Evolutionary conservation across 805 yeast species (phyloP), one percentile per base, ranked within the genome.

Genomic region (Candida broadrunensis): DNA sequence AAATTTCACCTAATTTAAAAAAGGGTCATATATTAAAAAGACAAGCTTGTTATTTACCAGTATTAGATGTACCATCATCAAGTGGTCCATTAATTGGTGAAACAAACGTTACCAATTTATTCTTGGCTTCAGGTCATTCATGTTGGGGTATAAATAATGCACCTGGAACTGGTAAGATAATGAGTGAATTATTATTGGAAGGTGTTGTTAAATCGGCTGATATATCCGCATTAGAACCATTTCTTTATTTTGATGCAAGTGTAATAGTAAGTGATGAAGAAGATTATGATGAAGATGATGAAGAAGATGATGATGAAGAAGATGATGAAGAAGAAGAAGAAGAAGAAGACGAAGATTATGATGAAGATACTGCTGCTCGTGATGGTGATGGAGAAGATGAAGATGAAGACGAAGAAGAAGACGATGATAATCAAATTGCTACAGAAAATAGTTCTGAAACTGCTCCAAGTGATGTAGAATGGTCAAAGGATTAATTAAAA

Each of bases 91-190:
- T 93, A 39, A 83, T 91, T 51, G 99, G 99, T 35, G 91, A 87
- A 52, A 91, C 98, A 0, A 89, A 89, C 54, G 95, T 90, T 6
- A 79, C 77, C 17, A 81, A 83, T 45, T 67, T 91, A 45, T 85
- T 70, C 52, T 61, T 91, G 41, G 96, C 97, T 2, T 79, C 91
- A 13, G 99, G 98, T 0, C 99, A 91, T 63, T 85, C 96, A 13
- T 93, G 98, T 65, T 91, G 99, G 99, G 99, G 99, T 17, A 93
- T 91, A 47, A 93, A 91, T 66, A 91, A 93, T 62, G 97, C 97
- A 0, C 97, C 97, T 1, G 97, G 86, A 3, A 90, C 97, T 0
- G 99, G 99, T n/a, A 81, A 88, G 56, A 75, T 93, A 29, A 76
- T 91, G 82, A 81, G 96, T 48, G 98, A 91, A 64, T 55, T 91